Percentiles rank a stretch among this genome's conserved stretches.
phyloP scores from a whole-genome alignment of 139 green algal species.

The Eudorina sp. region DNA sequence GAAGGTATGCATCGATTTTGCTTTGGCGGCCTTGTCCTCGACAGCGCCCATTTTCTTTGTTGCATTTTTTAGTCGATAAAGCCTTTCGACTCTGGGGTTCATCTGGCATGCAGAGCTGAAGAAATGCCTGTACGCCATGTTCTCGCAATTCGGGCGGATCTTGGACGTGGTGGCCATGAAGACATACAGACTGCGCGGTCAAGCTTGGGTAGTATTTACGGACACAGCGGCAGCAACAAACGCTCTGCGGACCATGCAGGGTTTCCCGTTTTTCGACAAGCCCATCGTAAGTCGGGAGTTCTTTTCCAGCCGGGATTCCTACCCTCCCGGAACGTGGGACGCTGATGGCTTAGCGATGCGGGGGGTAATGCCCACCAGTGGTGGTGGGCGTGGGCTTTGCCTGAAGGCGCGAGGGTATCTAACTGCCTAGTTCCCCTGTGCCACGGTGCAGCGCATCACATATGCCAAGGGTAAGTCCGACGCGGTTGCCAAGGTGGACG shows the following conservation, averaged over 20 bases:
- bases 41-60: no score
- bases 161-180: constrained; percentile 93
- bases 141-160: constrained; percentile 97
- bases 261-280: constrained; percentile 98
- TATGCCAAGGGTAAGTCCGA: constrained; percentile 95
- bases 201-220: constrained; percentile 97
- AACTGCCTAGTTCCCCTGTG: constrained; percentile 6
- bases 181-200: constrained; percentile 90
- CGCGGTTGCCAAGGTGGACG: constrained; percentile 89
- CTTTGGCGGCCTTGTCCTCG: constrained; percentile 1
- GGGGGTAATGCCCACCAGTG: no score
- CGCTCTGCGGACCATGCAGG: constrained; percentile 92
- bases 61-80: no score
- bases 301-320: no score
- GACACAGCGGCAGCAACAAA: constrained; percentile 85
- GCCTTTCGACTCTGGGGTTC: no score
- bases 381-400: no score
- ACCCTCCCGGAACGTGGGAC: no score
- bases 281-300: constrained; percentile 82
- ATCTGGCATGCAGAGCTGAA: constrained; percentile 87
- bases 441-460: constrained; percentile 82
- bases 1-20: constrained; percentile 75
- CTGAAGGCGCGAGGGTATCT: background rate
- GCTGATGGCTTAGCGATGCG: no score
- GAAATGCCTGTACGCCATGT: constrained; percentile 94